Conservation (phyloP, 1,284 basidiomycete genomes). For the Tilletia caries region DNA sequence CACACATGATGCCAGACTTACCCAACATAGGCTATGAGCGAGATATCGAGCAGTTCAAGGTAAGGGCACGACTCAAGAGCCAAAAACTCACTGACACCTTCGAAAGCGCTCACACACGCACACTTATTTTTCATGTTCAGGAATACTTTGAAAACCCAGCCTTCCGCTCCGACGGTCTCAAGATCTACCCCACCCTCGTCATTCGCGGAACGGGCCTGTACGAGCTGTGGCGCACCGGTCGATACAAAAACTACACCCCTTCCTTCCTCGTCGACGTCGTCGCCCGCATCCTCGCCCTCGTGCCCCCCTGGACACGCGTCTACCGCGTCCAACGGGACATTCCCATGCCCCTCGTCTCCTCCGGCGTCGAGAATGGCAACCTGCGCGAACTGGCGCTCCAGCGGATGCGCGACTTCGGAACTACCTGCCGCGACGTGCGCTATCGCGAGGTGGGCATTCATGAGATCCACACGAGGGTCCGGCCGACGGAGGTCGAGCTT, state of each 20-base stretch:
- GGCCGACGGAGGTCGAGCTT: slow-evolving; percentile 94
- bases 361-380: slow-evolving; percentile 98
- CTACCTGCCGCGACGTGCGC: slow-evolving; percentile 93
- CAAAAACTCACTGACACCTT: too few species aligned
- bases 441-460: slow-evolving; percentile 98
- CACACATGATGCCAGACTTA: slow-evolving; percentile 59
- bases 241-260: slow-evolving; percentile 98
- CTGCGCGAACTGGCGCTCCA: slow-evolving; percentile 91
- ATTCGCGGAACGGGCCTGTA: slow-evolving; percentile 97
- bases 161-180: slow-evolving; percentile 93
- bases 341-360: slow-evolving; percentile 74
- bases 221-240: slow-evolving; percentile 90
- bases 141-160: slow-evolving; percentile 97
- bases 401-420: slow-evolving; percentile 98
- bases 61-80: too few species aligned
- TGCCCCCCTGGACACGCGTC: slow-evolving; percentile 97
- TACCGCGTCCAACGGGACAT: slow-evolving; percentile 70
- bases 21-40: slow-evolving; percentile 96
- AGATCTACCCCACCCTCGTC: slow-evolving; percentile 97
- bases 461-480: slow-evolving; percentile 96
- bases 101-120: neutral
- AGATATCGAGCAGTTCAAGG: slow-evolving; percentile 97
- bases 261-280: slow-evolving; percentile 97
- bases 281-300: slow-evolving; percentile 88
- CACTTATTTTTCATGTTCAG: slow-evolving; percentile 29